Conservation (phyloP, 2,329 filamentous ascomycete genomes). For the Aspergillus phoenicis region DNA sequence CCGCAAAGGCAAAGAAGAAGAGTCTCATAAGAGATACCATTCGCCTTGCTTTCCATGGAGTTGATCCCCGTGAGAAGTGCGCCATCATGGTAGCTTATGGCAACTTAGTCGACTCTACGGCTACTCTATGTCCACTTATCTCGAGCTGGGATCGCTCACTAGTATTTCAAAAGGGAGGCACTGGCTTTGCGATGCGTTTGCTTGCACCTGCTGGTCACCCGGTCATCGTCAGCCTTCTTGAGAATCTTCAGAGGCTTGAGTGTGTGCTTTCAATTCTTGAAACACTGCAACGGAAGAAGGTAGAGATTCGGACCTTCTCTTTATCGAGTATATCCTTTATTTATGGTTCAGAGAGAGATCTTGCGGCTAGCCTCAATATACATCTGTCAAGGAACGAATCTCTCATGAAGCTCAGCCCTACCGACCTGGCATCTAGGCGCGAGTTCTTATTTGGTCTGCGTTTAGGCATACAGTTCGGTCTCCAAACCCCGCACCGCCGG, state of each 20-base stretch:
- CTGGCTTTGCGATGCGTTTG: slow-evolving; percentile 43
- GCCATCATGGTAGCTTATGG: slow-evolving; percentile 43
- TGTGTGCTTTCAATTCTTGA: slow-evolving; percentile 40
- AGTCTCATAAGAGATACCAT: slow-evolving; percentile 39
- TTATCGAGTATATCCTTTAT: slow-evolving; percentile 39
- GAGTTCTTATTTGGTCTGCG: slow-evolving; percentile 31
- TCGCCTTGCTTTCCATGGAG: slow-evolving; percentile 41
- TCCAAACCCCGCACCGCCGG: slow-evolving; percentile 43
- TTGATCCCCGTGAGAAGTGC: slow-evolving; percentile 36
- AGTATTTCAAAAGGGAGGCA: slow-evolving; percentile 36
- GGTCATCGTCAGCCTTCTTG: slow-evolving; percentile 38
- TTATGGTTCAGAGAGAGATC: slow-evolving; percentile 34
- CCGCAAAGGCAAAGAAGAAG: slow-evolving; percentile 28
- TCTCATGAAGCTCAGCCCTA: slow-evolving; percentile 25
- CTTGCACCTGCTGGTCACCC: slow-evolving; percentile 39
- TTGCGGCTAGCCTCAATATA: slow-evolving; percentile 37
- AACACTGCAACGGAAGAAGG: slow-evolving; percentile 36
- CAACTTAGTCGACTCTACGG: slow-evolving; percentile 31
- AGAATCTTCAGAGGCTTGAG: slow-evolving; percentile 42
- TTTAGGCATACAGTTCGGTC: slow-evolving; percentile 39
- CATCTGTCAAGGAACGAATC: slow-evolving; percentile 25
- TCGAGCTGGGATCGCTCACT: slow-evolving; percentile 35
- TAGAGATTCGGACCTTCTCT: slow-evolving; percentile 37
- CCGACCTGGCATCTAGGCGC: slow-evolving; percentile 24
- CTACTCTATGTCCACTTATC: slow-evolving; percentile 28